These are phyloP conservation scores for Fonsecaea monophora DNA, from an alignment of 2,329 filamentous ascomycete genomes.

Conservation along the genomic window DNA sequence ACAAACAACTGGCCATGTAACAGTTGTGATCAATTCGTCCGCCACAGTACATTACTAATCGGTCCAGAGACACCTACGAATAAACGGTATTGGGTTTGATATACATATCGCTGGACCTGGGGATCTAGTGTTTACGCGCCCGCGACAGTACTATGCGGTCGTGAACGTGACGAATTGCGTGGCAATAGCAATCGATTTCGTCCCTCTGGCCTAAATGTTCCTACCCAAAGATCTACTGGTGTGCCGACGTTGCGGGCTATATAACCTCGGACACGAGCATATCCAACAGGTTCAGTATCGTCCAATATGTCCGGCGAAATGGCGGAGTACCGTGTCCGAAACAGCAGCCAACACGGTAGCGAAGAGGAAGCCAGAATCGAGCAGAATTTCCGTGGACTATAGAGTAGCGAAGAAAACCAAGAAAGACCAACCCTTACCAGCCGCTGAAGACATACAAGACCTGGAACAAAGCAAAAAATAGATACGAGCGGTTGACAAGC, in stretches of 20 bases:
- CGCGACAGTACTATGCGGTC: neutral
- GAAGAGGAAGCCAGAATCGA: neutral
- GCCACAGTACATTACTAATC: neutral
- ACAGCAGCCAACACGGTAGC: neutral
- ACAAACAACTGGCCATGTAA: neutral
- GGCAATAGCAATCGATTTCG: neutral
- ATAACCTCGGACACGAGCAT: neutral
- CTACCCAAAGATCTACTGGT: neutral
- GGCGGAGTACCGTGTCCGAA: neutral
- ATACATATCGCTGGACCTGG: neutral
- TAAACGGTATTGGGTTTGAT: neutral
- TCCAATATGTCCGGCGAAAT: neutral
- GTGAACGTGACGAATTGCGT: neutral
- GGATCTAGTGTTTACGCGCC: neutral
- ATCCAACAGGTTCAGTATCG: neutral
- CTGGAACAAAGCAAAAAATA: no score
- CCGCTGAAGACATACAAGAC: neutral
- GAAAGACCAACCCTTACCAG: neutral
- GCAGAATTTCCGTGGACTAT: no score
- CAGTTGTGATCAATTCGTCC: neutral
- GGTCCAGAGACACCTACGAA: neutral
- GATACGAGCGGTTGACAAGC: no score
- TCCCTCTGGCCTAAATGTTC: neutral
- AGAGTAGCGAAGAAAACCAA: neutral
- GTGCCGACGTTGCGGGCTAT: neutral